Evolutionary conservation across 768 basidiomycete genomes (phyloP), one percentile per base, ranked within the genome.

Genomic region (Saitozyma podzolica): DNA sequence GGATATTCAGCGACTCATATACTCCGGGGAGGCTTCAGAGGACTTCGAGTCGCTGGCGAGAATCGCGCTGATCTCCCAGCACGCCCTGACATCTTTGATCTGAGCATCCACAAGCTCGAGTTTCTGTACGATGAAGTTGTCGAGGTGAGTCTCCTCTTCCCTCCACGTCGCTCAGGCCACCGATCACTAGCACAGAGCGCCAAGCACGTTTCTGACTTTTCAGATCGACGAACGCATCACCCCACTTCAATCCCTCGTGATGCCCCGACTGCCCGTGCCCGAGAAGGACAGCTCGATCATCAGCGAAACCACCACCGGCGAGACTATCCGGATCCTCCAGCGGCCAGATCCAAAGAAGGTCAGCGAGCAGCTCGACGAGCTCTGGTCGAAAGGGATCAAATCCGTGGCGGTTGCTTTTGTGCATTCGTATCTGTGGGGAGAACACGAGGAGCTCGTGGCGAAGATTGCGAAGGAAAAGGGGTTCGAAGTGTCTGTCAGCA

Each of bases 51-150:
- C 13, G 54, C 65, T 13, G 20, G 61, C 13, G 14, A 52, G 39
- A 62, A 67, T 29, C 29, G 29, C 29, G 29, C 29, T 29, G 29
- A 29, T 29, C 29, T 2, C 29, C 29, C 29, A 77, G 88, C 90
- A 16, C 88, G 92, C 14, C 92, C 94, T 2, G 87, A 85, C 73
- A 93, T 96, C 67, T 96, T 97, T 70, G 92, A 95, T 77, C 84
- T 97, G 20, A 89, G 94, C 69, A 93, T 96, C 74, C 85, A 67
- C 51, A 68, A 64, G 54, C 66, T 57, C 39, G 48, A 56, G n/a
- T 37, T 49, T 0, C 82, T 97, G 8, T 97, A 94, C 78, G 85
- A 86, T 0, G 81, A 81, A 1, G 89, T 91, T 5, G 69, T 90
- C 10, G 70, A 72, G 29, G 29, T 29, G 29, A 2, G 29, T 29